Conservation (phyloP, 768 basidiomycete genomes). For the Hirschioporus abietinus region DNA sequence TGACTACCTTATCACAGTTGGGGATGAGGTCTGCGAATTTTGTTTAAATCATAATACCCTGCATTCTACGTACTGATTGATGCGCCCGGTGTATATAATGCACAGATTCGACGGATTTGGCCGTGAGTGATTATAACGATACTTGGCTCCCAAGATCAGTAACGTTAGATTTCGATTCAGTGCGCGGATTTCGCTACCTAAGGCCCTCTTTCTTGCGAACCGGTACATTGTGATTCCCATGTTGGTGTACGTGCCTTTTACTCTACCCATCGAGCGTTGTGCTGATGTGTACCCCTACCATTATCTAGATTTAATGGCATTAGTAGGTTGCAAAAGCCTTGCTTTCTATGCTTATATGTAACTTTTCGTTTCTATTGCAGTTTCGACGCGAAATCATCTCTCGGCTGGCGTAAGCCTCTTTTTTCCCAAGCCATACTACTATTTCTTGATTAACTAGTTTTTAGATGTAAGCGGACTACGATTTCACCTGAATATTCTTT, state of each 20-base stretch:
- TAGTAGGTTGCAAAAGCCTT: neutral
- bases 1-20: neutral
- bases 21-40: neutral
- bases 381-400: conserved; percentile 8
- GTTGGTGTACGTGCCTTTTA: conserved; percentile 4
- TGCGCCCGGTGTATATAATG: neutral
- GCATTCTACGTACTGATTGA: neutral
- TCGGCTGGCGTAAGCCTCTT: neutral
- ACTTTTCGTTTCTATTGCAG: neutral
- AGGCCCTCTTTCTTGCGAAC: conserved; percentile 6
- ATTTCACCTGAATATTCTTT: neutral
- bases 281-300: neutral
- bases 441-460: neutral
- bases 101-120: neutral
- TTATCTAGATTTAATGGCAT: conserved; percentile 7
- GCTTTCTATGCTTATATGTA: neutral
- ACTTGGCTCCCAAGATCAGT: neutral
- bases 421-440: neutral
- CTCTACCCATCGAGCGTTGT: neutral
- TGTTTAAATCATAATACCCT: neutral
- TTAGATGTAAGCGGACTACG: neutral
- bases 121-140: neutral
- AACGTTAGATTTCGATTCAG: no score
- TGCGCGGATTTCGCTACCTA: conserved; percentile 2
- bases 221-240: conserved; percentile 7